phyloP scores from a whole-genome alignment of 495 filamentous ascomycete species.

The Neurospora discreta region DNA sequence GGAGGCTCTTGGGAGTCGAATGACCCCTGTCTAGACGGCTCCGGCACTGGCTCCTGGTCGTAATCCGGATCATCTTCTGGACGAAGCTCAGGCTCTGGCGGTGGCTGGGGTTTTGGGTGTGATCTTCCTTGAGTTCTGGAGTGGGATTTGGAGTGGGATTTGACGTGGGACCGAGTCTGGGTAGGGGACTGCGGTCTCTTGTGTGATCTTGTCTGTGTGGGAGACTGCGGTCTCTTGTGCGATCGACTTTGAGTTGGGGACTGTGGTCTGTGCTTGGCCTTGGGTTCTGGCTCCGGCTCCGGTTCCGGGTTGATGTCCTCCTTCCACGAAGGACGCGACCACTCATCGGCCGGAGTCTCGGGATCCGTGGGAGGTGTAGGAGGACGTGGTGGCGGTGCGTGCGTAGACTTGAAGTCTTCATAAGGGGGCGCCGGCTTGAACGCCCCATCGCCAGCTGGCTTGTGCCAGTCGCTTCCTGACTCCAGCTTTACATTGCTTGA shows the following conservation, averaged over 20 bases:
- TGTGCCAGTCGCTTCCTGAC: background rate
- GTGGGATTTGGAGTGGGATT: background rate
- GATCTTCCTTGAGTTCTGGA: background rate
- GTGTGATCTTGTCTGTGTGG: background rate
- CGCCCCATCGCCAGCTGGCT: conserved; percentile 9
- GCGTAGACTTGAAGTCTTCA: conserved; percentile 26
- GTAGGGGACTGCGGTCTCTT: conserved; percentile 6
- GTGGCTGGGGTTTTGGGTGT: conserved; percentile 3
- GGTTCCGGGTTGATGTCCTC: conserved; percentile 12
- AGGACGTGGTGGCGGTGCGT: conserved; percentile 27
- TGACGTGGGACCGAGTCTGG: background rate
- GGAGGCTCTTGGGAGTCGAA: conserved; percentile 16
- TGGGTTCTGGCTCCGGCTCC: conserved; percentile 13
- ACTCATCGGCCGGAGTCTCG: conserved; percentile 17
- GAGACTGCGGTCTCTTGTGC: background rate
- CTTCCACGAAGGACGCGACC: conserved; percentile 32
- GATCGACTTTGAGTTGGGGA: background rate
- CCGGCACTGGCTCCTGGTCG: conserved; percentile 6
- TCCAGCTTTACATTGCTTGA: background rate
- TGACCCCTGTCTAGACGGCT: background rate
- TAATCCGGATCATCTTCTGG: conserved; percentile 21
- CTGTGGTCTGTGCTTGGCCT: conserved; percentile 5
- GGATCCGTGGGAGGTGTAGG: conserved; percentile 24
- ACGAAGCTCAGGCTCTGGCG: conserved; percentile 7
- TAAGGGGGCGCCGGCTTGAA: conserved; percentile 23